Base-by-base conservation (phyloP, 768 basidiomycete species). In the Russula foetens region DNA sequence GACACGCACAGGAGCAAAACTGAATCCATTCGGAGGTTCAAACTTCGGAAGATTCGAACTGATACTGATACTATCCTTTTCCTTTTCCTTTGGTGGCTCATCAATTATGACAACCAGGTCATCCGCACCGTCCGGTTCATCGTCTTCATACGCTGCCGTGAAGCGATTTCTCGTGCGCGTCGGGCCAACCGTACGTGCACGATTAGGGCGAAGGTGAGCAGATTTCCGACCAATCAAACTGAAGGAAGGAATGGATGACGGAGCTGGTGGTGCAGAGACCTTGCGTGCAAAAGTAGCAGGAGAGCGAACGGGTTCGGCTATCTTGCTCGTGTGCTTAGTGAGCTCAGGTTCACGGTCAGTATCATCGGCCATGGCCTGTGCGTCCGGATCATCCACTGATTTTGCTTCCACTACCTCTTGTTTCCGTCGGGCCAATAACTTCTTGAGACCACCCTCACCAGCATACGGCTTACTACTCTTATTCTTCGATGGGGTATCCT, bases 371-470 rank as follows among this genome's bases (percentile, higher is more conserved):
- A 72, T 72, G 38, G 72, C 71, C 3, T 71, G 71, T 31, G 70
- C 70, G 26, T 69, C 69, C 4, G 57, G 59, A 64, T 75, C 69
- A 11, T 73, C 72, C 35, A 71, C 1, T 69, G 69, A 44, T 65
- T 67, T 49, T 74, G 74, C 79, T 59, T 80, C 78, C 54, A 81
- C 77, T 44, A 76, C 81, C 68, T 87, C 86, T 63, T 76, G 72
- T 67, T 79, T 81, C 51, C 84, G 75, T 64, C 81, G 79, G 23
- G 85, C 84, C 41, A 90, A 71, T 70, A 88, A 73, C 68, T 85
- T 90, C 76, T 86, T 89, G 79, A 89, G 84, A 0, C 87, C 86
- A 54, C 88, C 86, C 63, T 83, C 81, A 7, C 88, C 89, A 1
- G 87, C 84, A 66, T 91, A 91, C 4, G 89, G 89, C 67, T 90